A percentile compares a stretch with the other conserved stretches of the same genome.
These are phyloP conservation scores for Xylaria digitata DNA, from an alignment of 2,329 filamentous ascomycete species.

Conservation along the genomic window DNA sequence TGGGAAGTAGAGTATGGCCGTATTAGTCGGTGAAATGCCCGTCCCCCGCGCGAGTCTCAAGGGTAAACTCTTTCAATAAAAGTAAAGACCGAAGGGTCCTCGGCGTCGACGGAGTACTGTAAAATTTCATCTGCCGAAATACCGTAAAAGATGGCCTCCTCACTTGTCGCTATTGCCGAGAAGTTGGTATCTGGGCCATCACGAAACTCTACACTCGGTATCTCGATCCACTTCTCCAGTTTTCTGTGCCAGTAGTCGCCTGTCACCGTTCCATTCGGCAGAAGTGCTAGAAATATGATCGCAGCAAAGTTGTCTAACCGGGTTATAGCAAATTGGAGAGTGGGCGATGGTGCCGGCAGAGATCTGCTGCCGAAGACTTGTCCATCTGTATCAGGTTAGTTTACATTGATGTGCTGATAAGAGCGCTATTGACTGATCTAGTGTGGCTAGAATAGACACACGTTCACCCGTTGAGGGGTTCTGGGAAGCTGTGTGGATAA, in stretches of 20 bases:
- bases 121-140: slow-evolving; percentile 43
- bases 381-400: neutral
- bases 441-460: too few species aligned
- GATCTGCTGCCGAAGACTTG: neutral
- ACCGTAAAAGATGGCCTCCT: slow-evolving; percentile 46
- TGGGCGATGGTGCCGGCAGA: neutral
- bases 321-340: slow-evolving; percentile 15
- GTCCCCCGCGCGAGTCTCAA: slow-evolving; percentile 11
- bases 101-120: slow-evolving; percentile 42
- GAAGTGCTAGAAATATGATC: slow-evolving; percentile 28
- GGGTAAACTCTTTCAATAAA: slow-evolving; percentile 43
- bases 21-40: too few species aligned
- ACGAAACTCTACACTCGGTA: slow-evolving; percentile 37
- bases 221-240: neutral
- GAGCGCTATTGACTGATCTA: too few species aligned
- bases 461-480: too few species aligned
- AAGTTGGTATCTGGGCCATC: slow-evolving; percentile 41
- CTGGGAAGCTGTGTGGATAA: too few species aligned
- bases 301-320: neutral
- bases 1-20: too few species aligned
- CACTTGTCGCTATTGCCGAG: slow-evolving; percentile 43
- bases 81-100: slow-evolving; percentile 42
- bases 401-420: too few species aligned
- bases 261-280: slow-evolving; percentile 29
- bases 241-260: neutral